Evolutionary conservation across 169 alveolate species (phyloP).

Genomic region (Plasmodium adleri): DNA sequence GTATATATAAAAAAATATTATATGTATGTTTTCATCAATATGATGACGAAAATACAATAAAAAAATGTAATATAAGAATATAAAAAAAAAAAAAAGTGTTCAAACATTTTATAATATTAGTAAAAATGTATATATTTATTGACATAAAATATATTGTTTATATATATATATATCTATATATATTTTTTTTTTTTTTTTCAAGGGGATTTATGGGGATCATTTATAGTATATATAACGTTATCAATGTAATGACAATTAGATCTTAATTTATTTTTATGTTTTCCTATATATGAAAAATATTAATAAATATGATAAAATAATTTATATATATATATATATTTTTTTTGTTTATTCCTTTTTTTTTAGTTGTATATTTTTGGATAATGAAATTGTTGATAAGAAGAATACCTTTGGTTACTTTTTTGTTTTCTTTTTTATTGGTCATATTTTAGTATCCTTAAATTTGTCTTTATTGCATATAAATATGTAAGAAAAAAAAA

Average conservation of each 20-base stretch:
- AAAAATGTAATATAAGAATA: conserved; percentile 37
- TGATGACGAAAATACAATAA: conserved; percentile 53
- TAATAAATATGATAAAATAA: background rate
- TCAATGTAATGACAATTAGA: conserved; percentile 23
- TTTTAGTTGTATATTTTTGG: conserved; percentile 52
- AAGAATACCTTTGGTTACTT: conserved; percentile 59
- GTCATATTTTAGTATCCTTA: conserved; percentile 60
- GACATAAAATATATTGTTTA: too few relatives aligned
- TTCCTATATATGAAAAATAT: too few relatives aligned
- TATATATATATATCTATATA: background rate
- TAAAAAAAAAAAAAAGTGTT: background rate
- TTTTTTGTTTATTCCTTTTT: background rate
- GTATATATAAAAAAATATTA: conserved; percentile 45
- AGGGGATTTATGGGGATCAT: conserved; percentile 77
- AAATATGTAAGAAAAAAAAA: conserved; percentile 29
- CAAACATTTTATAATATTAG: too few relatives aligned
- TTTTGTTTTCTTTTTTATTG: conserved; percentile 47
- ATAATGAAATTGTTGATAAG: conserved; percentile 51
- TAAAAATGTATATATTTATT: too few relatives aligned
- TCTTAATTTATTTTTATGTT: too few relatives aligned
- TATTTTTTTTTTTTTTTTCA: conserved; percentile 28
- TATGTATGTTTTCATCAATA: conserved; percentile 64
- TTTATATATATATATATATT: background rate
- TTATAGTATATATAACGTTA: conserved; percentile 58
- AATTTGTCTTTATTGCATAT: conserved; percentile 67